Percentiles rank a stretch among this genome's conserved stretches.
These are phyloP conservation scores for Pythium pyrilobum DNA, from an alignment of 352 stramenopile species.

Conservation along the genomic window DNA sequence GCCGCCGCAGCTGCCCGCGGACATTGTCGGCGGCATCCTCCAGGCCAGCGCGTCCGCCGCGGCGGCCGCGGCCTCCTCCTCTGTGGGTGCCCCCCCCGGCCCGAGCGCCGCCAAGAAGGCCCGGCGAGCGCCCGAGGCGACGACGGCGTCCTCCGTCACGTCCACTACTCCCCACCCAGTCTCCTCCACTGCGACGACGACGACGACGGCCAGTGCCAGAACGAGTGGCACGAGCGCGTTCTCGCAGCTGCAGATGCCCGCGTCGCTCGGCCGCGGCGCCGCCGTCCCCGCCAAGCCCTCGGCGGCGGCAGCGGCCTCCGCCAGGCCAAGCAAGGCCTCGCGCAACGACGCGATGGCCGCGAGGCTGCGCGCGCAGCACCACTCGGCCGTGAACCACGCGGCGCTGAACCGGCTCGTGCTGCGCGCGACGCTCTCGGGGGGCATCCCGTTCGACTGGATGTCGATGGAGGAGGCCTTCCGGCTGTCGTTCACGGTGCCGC, in stretches of 20 bases:
- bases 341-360: neutral
- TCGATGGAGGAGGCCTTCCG: conserved; percentile 39
- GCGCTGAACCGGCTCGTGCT: conserved; percentile 37
- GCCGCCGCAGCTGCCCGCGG: neutral
- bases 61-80: neutral
- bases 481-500: neutral
- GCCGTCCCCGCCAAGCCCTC: too few species aligned
- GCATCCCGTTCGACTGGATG: conserved; percentile 53
- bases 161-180: neutral
- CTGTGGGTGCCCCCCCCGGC: neutral
- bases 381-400: conserved; percentile 4
- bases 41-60: conserved; percentile 3
- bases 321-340: too few species aligned
- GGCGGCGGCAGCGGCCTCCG: too few species aligned
- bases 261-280: too few species aligned
- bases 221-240: conserved; percentile 28
- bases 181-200: neutral
- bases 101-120: conserved; percentile 16
- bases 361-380: neutral
- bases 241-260: conserved; percentile 37
- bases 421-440: conserved; percentile 36
- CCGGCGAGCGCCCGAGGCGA: neutral
- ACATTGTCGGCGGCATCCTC: conserved; percentile 26
- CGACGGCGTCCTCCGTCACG: too few species aligned
- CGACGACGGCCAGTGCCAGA: neutral